A percentile compares a stretch with the other conserved stretches of the same genome.
Evolutionary conservation across 495 filamentous ascomycete genomes (phyloP).

Genomic region (Trichoderma orchidacearum): DNA sequence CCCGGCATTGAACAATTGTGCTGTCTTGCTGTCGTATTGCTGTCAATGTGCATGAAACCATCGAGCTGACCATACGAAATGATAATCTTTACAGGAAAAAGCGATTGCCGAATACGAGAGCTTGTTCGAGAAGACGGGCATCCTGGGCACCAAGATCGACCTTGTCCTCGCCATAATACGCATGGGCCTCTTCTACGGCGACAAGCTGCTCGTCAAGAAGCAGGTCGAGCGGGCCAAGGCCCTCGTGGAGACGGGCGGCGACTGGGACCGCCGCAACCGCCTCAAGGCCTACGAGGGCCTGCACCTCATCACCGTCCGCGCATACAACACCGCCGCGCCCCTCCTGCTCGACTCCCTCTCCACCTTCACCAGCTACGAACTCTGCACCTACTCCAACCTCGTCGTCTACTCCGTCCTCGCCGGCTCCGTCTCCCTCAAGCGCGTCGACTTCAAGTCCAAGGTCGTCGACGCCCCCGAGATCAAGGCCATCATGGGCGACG

Average conservation of each 20-base stretch:
- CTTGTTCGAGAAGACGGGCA: constrained; percentile 83
- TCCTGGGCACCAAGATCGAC: constrained; percentile 93
- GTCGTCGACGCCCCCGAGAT: constrained; percentile 97
- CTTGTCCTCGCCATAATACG: constrained; percentile 91
- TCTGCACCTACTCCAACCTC: constrained; percentile 87
- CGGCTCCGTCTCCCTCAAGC: constrained; percentile 84
- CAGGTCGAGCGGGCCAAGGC: constrained; percentile 80
- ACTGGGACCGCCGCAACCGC: constrained; percentile 96
- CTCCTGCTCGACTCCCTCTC: constrained; percentile 90
- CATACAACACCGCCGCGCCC: constrained; percentile 79
- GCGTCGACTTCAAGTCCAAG: constrained; percentile 97
- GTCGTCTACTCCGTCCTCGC: constrained; percentile 94
- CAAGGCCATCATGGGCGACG: constrained; percentile 83
- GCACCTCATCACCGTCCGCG: constrained; percentile 80
- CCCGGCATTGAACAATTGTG: too few relatives aligned
- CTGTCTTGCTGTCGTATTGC: not conserved
- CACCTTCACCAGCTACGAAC: constrained; percentile 97
- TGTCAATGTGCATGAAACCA: too few relatives aligned
- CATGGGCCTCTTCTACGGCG: constrained; percentile 88
- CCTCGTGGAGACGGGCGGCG: constrained; percentile 84
- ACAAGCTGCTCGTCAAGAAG: constrained; percentile 82
- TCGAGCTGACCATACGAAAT: not conserved
- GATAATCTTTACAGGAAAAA: constrained; percentile 59
- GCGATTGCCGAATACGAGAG: constrained; percentile 82
- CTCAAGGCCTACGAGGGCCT: constrained; percentile 97